phyloP scores from a whole-genome alignment of 345 rosid species.

The Aurinia saxatilis region DNA sequence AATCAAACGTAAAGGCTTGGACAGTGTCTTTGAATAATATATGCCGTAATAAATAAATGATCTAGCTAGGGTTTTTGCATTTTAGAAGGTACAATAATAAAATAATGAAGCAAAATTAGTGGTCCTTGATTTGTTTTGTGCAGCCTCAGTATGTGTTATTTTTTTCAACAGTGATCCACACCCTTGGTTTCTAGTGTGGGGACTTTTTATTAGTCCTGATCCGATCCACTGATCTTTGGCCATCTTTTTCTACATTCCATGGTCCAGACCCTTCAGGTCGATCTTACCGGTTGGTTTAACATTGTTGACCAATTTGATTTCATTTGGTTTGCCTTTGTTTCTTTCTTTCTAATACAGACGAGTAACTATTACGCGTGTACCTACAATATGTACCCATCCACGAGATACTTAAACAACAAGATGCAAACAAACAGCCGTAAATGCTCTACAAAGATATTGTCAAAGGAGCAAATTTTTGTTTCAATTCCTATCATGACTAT shows the following conservation, averaged over 20 bases:
- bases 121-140: conserved; percentile 12
- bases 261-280: conserved; percentile 29
- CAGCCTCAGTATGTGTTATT: conserved; percentile 9
- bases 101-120: conserved; percentile 16
- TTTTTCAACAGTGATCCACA: conserved; percentile 30
- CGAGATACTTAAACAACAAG: conserved; percentile 24
- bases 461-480: conserved; percentile 14
- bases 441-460: not conserved
- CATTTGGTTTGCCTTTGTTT: not conserved
- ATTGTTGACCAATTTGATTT: conserved; percentile 17
- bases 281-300: conserved; percentile 21
- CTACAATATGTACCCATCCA: conserved; percentile 15
- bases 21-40: not conserved
- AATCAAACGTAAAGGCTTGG: conserved; percentile 7
- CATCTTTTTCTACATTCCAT: conserved; percentile 27
- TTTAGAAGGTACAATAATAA: conserved; percentile 14
- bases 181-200: conserved; percentile 31
- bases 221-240: conserved; percentile 17
- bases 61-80: conserved; percentile 21
- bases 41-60: conserved; percentile 9
- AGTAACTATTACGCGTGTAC: conserved; percentile 16
- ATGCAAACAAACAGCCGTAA: conserved; percentile 29
- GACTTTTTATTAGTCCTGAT: conserved; percentile 23
- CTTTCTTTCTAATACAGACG: not conserved
- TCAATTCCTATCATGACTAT: not conserved